Evolutionary conservation across 305 asterid species (phyloP).

Genomic region (Solanum hybrid): DNA sequence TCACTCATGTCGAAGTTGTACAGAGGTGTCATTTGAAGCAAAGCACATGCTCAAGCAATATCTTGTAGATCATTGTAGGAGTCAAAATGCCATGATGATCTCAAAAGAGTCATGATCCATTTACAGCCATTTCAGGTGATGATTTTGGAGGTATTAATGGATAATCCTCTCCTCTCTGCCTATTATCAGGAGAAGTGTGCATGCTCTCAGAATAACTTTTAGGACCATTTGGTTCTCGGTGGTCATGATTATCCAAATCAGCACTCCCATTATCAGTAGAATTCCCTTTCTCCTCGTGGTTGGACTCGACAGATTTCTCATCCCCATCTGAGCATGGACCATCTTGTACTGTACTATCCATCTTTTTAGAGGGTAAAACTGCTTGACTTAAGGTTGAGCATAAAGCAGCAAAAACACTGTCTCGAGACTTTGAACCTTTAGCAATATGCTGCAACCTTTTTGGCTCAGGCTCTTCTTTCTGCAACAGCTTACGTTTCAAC

Average conservation of each 20-base stretch:
- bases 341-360: conserved; percentile 21
- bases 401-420: conserved; percentile 62
- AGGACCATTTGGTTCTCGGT: conserved; percentile 36
- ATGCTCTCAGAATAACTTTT: conserved; percentile 30
- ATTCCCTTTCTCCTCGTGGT: conserved; percentile 25
- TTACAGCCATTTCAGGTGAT: conserved; percentile 79
- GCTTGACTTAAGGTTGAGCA: conserved; percentile 62
- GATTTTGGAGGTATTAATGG: conserved; percentile 47
- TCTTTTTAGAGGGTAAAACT: conserved; percentile 47
- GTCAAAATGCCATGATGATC: background rate
- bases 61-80: conserved; percentile 4
- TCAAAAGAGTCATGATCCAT: conserved; percentile 48
- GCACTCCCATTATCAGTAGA: conserved; percentile 21
- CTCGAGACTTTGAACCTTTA: conserved; percentile 57
- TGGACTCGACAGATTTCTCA: conserved; percentile 20
- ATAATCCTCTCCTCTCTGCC: conserved; percentile 39
- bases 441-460: conserved; percentile 54
- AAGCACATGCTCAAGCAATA: conserved; percentile 14
- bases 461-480: conserved; percentile 58
- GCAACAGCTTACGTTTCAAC: conserved; percentile 59
- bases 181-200: conserved; percentile 34
- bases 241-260: conserved; percentile 22
- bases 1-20: conserved; percentile 8
- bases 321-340: conserved; percentile 21
- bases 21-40: background rate